Base-by-base conservation (phyloP, 2,329 filamentous ascomycete genomes). In the Talaromyces sp. region DNA sequence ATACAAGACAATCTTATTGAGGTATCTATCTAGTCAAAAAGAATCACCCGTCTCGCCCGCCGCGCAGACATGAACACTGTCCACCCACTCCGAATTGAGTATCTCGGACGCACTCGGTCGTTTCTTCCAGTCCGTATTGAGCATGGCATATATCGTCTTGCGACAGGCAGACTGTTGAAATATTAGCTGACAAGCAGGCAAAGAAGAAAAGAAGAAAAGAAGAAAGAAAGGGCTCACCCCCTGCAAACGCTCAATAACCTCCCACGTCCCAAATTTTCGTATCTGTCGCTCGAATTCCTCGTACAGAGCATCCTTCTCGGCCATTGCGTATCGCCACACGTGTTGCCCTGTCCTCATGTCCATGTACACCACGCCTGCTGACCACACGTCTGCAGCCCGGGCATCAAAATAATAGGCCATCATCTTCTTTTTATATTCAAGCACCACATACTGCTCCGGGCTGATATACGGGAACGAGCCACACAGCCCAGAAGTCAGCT, bases 351-450 rank as follows among this genome's bases (percentile, higher is more conserved):
- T 96, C 62, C 91, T 84, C 91, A 96, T 96, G 24, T 91, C 91
- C 91, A 96, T 95, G 77, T 96, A 96, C 59, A 96, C 96, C 58
- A 96, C 90, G 71, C 91, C 91, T 64, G 90, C 95, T 46, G 91
- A 91, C 91, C 91, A 96, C n/a, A 96, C 89, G 67, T 96, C 91
- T 52, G 96, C 91, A 31, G 91, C 90, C 59, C 91, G 84, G 38
- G 91, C 91, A 70, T 96, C 91, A 66, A 96, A 96, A 71, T 96
- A 91, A 35, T 61, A 58, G 8, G 38, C 24, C 24, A 32, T 26
- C 51, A 26, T 26, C 73, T 92, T 89, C 1, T 87, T 86, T 31
- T 46, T n/a, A 19, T 54, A 56, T 13, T 58, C 54, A 27, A 58
- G 27, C 13, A 54, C n/a, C 11, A 19, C 35, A 70, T 96, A 96